Percentiles rank a stretch among this genome's conserved stretches.
Conservation (phyloP, 2,329 filamentous ascomycete genomes). For the Penicillium sp. region DNA sequence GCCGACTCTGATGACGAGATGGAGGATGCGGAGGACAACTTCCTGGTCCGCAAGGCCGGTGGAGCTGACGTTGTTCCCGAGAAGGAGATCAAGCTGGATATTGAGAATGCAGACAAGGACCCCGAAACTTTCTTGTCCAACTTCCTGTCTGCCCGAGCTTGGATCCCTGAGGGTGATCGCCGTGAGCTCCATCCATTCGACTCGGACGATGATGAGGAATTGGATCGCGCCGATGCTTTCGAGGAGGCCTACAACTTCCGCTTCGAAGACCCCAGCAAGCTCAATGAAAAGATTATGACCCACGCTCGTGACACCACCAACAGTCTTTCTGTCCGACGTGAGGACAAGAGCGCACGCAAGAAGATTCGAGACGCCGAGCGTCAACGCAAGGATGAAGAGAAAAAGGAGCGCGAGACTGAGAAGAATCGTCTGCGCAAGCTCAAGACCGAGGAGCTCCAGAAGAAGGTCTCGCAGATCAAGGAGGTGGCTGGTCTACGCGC, state of each 20-base stretch:
- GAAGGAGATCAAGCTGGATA: conserved; percentile 65
- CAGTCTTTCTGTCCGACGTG: conserved; percentile 82
- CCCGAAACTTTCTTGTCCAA: conserved; percentile 94
- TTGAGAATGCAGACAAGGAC: conserved; percentile 81
- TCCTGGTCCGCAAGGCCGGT: conserved; percentile 74
- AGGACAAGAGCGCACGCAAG: conserved; percentile 78
- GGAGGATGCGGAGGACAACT: conserved; percentile 69
- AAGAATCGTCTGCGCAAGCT: conserved; percentile 83
- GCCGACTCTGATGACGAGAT: conserved; percentile 58
- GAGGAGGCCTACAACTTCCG: conserved; percentile 95
- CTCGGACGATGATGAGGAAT: conserved; percentile 83
- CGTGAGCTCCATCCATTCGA: conserved; percentile 81
- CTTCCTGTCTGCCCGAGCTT: conserved; percentile 90
- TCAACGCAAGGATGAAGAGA: conserved; percentile 78
- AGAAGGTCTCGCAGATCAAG: conserved; percentile 86
- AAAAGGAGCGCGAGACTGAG: conserved; percentile 76
- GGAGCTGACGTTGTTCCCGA: conserved; percentile 41
- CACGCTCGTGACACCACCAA: conserved; percentile 87
- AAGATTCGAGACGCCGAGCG: conserved; percentile 79
- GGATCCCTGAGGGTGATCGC: conserved; percentile 70
- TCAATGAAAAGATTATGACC: conserved; percentile 85
- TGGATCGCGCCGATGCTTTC: conserved; percentile 79
- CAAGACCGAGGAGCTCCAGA: conserved; percentile 88
- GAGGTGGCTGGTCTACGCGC: conserved; percentile 81
- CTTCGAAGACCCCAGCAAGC: conserved; percentile 88